Base-by-base conservation (phyloP, 768 basidiomycete species). In the Phaeotremella fagi region DNA sequence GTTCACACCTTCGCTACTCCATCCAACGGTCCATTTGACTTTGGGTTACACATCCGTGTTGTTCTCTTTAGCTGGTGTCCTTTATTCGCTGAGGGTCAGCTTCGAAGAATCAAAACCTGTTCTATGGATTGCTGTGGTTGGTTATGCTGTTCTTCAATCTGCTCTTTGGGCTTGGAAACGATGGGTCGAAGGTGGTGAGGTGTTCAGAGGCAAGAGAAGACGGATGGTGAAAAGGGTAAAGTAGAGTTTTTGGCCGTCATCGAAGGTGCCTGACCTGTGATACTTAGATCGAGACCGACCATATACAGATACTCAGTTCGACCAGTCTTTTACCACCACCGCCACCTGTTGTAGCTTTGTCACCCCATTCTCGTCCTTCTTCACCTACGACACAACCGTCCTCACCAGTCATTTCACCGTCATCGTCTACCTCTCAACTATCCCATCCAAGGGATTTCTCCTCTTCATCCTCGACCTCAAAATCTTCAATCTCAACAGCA, bases 31-130 rank as follows among this genome's bases (percentile, higher is more conserved):
- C 11, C 83, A 88, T 45, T 81, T 98, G 37, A 83, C 77, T 0
- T 79, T 97, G 12, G 94, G 94, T 25, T 97, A 90, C 87, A 77
- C 84, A 15, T 82, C 86, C 57, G 86, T 90, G 43, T 80, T 90
- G 54, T 80, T 92, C 15, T 89, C 91, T 20, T 81, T 80, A 38
- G 85, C 81, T 12, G 89, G 88, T 25, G 86, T 85, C 28, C 78
- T 88, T 37, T 94, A 94, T 66, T 88, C 89, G 28, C 90, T 85
- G 75, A 85, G 86, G 66, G 77, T 85, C 41, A 86, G 87, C n/a
- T 98, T 94, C 72, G 88, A 94, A 73, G 81, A 85, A 72, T 83
- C 86, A 56, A 94, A 95, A 76, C 80, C 82, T 11, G 82, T 82
- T 27, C 82, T 94, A 18, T 85, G 84, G 80, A 79, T 80, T 7